Base-by-base conservation (phyloP, 164 flowering plant genomes). In the Cinnamomum chago region DNA sequence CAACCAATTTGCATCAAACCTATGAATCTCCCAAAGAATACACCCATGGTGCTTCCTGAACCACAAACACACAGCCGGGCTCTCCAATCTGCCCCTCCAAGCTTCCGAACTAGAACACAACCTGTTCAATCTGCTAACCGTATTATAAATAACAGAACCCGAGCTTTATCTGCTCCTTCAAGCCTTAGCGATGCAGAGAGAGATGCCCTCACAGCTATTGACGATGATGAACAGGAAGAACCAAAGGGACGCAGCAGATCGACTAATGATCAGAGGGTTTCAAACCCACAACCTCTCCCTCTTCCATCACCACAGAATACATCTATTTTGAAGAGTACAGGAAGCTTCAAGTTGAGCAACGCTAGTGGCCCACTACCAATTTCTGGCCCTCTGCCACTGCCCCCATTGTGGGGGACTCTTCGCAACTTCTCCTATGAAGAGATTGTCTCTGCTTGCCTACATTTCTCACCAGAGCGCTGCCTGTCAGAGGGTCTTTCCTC, bases 51-150 rank as follows among this genome's bases (percentile, higher is more conserved):
- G 15, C 86, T 95, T 24, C 98, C 98, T 18, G 98, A 95, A 80
- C 98, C 99, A 12, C 87, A 83, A 77, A 73, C 64, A 27, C 78
- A 22, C 4, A 80, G 86, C 22, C 88, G 94, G 50, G 62, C 93
- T 3, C 82, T 95, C 22, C 97, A 95, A 70, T 93, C 99, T 5
- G 98, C 99, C 64, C 99, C 99, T 5, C 90, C 99, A 33, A 95
- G 99, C 83, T 95, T 95, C 76, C 82, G 81, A 72, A 86, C 79
- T 25, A 81, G 97, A 81, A 87, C 79, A 51, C 86, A 89, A 77
- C 90, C 90, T 17, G 76, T 84, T 67, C 97, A 85, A 73, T 81
- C 85, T 12, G 76, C 75, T 66, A 81, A 71, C 15, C 79, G 73
- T 47, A 65, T 73, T 3, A 60, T 70, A 18, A 84, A 73, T 62